These are phyloP conservation scores for Trametopsis cervina DNA, from an alignment of 768 basidiomycete genomes.

Conservation along the genomic window DNA sequence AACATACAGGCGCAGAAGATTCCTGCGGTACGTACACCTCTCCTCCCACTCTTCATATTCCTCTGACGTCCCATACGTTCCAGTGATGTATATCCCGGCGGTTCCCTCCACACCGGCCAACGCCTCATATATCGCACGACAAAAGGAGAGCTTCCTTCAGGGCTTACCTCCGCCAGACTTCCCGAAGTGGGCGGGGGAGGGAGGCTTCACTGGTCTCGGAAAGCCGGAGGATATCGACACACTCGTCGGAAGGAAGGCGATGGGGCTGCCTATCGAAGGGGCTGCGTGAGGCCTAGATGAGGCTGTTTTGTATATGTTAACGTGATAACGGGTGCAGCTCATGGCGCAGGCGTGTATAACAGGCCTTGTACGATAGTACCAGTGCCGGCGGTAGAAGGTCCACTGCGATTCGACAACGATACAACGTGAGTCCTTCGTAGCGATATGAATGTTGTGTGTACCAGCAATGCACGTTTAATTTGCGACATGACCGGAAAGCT, in stretches of 20 bases:
- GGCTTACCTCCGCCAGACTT: conserved; percentile 71
- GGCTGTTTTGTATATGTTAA: neutral
- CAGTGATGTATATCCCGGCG: conserved; percentile 77
- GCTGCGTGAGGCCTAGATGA: neutral
- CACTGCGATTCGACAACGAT: too few relatives aligned
- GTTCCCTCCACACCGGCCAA: conserved; percentile 61
- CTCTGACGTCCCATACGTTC: neutral
- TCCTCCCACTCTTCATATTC: neutral
- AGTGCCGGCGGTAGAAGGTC: too few relatives aligned
- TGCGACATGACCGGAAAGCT: too few relatives aligned
- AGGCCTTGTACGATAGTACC: too few relatives aligned
- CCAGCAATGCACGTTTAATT: too few relatives aligned
- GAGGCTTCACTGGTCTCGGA: conserved; percentile 33
- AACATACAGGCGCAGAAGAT: conserved; percentile 47
- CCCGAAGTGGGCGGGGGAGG: conserved; percentile 39
- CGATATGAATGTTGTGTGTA: too few relatives aligned
- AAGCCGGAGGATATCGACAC: conserved; percentile 31
- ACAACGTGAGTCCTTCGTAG: too few relatives aligned
- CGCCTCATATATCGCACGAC: conserved; percentile 51
- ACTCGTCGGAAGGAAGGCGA: conserved; percentile 31
- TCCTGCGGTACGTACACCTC: conserved; percentile 39
- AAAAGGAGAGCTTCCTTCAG: conserved; percentile 52
- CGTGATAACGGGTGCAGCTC: neutral
- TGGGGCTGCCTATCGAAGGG: conserved; percentile 31
- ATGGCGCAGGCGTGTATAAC: too few relatives aligned